Evolutionary conservation across 345 rosid species (phyloP), one percentile per base, ranked within the genome.

Genomic region (Ricinus communis): DNA sequence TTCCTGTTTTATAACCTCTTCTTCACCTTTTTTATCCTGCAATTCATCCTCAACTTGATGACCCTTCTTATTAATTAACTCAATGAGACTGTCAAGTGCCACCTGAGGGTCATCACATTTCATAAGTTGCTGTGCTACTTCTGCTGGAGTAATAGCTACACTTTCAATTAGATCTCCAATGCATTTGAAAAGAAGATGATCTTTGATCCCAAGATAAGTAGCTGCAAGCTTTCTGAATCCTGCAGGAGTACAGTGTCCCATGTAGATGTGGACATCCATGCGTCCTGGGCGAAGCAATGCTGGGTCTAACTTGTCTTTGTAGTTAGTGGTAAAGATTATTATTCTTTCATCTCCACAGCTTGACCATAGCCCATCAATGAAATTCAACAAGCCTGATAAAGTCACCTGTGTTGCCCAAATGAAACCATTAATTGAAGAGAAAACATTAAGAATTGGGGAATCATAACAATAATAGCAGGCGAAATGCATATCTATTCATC

Each of bases 351-450:
- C 79, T 40, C 79, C 79, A n/a, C 79, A 76, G 24, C 74, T 76
- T 9, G 79, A 76, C 79, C 79, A 76, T 43, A 76, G 43, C 55
- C 79, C 79, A 50, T 76, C 79, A 22, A 76, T 70, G 79, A 76
- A 76, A 58, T 76, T 76, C 65, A 76, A 22, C 36, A 76, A 46
- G 4, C 79, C 79, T 19, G 79, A 76, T 25, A 76, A 24, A 5
- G 79, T 70, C 5, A 76, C 70, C 79, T 76, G 14, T 22, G 3
- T 24, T 15, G 19, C 6, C 4, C 40, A 67, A 13, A 38, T 5
- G 28, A 38, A 47, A 21, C n/a, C 68, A 25, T n/a, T n/a, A n/a
- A n/a, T n/a, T n/a, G n/a, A n/a, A n/a, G n/a, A 45, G 12, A 0
- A 45, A 71, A 33, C 38, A 33, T n/a, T n/a, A n/a, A n/a, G n/a